A percentile compares a stretch with the other conserved stretches of the same genome.
phyloP scores from a whole-genome alignment of 768 basidiomycete genomes.

The Podaxis sp. region DNA sequence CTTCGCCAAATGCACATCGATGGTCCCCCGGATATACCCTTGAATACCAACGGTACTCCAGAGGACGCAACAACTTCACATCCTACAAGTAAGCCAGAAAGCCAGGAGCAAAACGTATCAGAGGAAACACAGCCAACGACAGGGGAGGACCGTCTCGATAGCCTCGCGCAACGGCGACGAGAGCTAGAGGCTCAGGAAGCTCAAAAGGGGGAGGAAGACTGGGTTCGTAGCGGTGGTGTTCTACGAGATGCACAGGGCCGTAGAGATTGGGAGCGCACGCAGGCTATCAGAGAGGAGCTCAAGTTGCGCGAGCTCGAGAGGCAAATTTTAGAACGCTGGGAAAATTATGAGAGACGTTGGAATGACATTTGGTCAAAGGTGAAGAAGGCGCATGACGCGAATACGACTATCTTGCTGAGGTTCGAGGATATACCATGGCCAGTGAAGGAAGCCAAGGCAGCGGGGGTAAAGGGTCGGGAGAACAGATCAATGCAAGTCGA shows the following conservation, averaged over 20 bases:
- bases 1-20: background rate
- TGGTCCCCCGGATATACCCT: background rate
- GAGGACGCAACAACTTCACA: background rate
- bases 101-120: background rate
- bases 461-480: background rate
- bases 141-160: background rate
- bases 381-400: slow-evolving; percentile 13
- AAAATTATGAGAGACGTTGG: slow-evolving; percentile 56
- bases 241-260: slow-evolving; percentile 48
- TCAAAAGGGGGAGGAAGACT: slow-evolving; percentile 51
- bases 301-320: slow-evolving; percentile 41
- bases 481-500: slow-evolving; percentile 20
- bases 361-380: slow-evolving; percentile 29
- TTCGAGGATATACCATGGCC: slow-evolving; percentile 72
- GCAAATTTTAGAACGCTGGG: slow-evolving; percentile 40
- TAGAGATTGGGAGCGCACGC: slow-evolving; percentile 50
- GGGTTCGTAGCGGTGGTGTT: slow-evolving; percentile 58
- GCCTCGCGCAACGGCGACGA: slow-evolving; percentile 16
- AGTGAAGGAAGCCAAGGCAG: slow-evolving; percentile 20
- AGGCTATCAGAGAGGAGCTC: slow-evolving; percentile 46
- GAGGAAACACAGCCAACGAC: background rate
- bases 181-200: slow-evolving; percentile 39
- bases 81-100: background rate
- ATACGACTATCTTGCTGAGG: slow-evolving; percentile 20
- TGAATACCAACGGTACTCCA: background rate